Percentiles rank a stretch among this genome's conserved stretches.
These are phyloP conservation scores for Coemansia sp. DNA, from an alignment of 192 early-diverging fungal species.

Conservation along the genomic window DNA sequence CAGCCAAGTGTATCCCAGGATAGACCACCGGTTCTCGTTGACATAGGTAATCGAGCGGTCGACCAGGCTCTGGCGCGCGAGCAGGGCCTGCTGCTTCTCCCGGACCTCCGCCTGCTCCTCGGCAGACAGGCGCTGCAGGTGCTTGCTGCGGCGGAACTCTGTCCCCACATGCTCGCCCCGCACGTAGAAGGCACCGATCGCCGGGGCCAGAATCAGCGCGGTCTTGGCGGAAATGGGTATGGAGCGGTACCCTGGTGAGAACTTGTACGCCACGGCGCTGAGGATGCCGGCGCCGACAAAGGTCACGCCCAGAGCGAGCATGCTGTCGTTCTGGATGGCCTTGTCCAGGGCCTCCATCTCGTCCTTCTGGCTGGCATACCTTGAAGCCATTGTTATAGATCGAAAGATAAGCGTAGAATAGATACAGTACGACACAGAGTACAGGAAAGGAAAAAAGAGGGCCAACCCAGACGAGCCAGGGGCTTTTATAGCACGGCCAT, in stretches of 20 bases:
- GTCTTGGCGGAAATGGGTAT: conserved; percentile 45
- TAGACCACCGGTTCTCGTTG: conserved; percentile 40
- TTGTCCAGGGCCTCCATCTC: conserved; percentile 25
- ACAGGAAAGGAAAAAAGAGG: not conserved
- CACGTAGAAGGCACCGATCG: conserved; percentile 44
- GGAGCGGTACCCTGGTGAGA: conserved; percentile 29
- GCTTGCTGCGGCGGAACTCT: conserved; percentile 32
- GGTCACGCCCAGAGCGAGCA: conserved; percentile 28
- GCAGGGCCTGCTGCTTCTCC: conserved; percentile 3
- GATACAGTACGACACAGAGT: not conserved
- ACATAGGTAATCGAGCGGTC: conserved; percentile 27
- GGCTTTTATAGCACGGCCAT: too few relatives aligned
- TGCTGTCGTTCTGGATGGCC: conserved; percentile 28
- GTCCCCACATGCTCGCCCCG: conserved; percentile 41
- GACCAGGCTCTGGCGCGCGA: conserved; percentile 1
- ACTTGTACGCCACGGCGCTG: conserved; percentile 24
- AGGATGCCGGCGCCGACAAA: conserved; percentile 16
- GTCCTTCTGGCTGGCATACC: conserved; percentile 7
- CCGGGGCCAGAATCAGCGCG: conserved; percentile 36
- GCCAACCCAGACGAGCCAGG: too few relatives aligned
- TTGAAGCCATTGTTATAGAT: conserved; percentile 15
- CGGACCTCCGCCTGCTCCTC: conserved; percentile 17
- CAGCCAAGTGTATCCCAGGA: conserved; percentile 49
- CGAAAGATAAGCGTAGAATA: not conserved
- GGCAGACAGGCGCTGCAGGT: conserved; percentile 6